phyloP scores from a whole-genome alignment of 202 grass and related monocot genomes.

The Dendrocalamus latiflorus region DNA sequence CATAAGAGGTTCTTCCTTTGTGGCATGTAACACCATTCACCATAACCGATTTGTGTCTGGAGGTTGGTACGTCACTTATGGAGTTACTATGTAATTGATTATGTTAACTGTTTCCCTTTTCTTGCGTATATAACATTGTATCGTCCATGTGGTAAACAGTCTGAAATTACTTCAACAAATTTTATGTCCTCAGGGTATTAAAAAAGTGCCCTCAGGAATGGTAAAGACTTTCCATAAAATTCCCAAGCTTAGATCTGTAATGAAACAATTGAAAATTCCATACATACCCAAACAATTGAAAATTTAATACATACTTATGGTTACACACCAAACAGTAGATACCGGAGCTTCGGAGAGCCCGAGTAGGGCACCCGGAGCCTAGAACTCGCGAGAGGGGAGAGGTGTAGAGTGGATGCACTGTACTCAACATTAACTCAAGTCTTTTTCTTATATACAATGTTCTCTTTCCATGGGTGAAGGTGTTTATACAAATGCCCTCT shows the following conservation, averaged over 20 bases:
- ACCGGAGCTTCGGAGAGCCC: too few relatives aligned
- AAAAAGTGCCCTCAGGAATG: not conserved
- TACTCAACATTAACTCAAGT: too few relatives aligned
- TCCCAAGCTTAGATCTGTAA: not conserved
- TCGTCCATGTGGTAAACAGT: not conserved
- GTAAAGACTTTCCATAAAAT: not conserved
- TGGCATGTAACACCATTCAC: slow-evolving; percentile 28
- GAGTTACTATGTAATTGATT: not conserved
- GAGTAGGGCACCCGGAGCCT: too few relatives aligned
- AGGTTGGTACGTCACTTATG: slow-evolving; percentile 57
- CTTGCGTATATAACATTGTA: not conserved
- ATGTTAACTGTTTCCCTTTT: slow-evolving; percentile 11
- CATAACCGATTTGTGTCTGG: slow-evolving; percentile 48
- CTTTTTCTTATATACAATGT: too few relatives aligned
- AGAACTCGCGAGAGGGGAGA: too few relatives aligned
- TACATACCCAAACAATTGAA: not conserved
- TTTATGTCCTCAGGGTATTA: not conserved
- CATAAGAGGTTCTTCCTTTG: slow-evolving; percentile 34
- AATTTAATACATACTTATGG: not conserved
- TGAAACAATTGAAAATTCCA: not conserved
- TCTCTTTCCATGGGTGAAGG: too few relatives aligned
- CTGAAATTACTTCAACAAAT: slow-evolving; percentile 12
- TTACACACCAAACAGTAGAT: too few relatives aligned
- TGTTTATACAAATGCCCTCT: too few relatives aligned
- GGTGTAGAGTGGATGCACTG: too few relatives aligned